Base-by-base conservation (phyloP, 805 yeast species). In the Kurtzmaniella fragi region DNA sequence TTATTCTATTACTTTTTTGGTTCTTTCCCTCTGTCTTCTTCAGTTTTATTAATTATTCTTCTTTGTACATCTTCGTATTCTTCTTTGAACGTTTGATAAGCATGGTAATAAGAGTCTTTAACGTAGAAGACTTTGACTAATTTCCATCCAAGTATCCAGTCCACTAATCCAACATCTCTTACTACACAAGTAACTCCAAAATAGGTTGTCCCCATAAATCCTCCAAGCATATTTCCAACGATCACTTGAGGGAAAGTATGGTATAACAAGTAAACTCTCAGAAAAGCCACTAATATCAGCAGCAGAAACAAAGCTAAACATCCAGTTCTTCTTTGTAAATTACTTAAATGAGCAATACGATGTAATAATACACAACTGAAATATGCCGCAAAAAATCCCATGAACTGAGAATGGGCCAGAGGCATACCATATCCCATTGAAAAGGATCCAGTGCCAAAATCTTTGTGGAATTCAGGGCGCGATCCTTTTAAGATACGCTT, bases 401-500 rank as follows among this genome's bases (percentile, higher is more conserved):
- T 84, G 59, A 90, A 93, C 62, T 91, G 99, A 0, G 96, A 80
- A 61, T 91, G 99, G 1, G 99, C 96, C 38, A 90, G 80, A 0
- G 99, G 99, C 97, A 91, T 91, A 0, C 99, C 99, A 57, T 82
- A 89, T 1, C 84, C 80, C 45, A 84, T 71, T 42, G 77, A 59
- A 32, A 55, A 55, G 17, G 65, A 71, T 17, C 49, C 78, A 33
- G 66, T 55, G 5, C 73, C 74, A 39, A 69, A 69, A 31, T 61
- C 64, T 40, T 59, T 60, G 46, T 69, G 74, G 52, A 68, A 68
- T 5, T 66, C 73, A 7, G 99, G 99, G 44, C 99, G 71, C 16
- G 86, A 82, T 53, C 84, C 85, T 47, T 75, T 77, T 30, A 88
- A 59, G 1, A 76, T 29, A 15, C 70, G 67, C 56, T 91, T 91